Evolutionary conservation across 371 early-diverging fungal genomes (phyloP), one percentile per base, ranked within the genome.

Genomic region (Syncephalis plumigaleata): DNA sequence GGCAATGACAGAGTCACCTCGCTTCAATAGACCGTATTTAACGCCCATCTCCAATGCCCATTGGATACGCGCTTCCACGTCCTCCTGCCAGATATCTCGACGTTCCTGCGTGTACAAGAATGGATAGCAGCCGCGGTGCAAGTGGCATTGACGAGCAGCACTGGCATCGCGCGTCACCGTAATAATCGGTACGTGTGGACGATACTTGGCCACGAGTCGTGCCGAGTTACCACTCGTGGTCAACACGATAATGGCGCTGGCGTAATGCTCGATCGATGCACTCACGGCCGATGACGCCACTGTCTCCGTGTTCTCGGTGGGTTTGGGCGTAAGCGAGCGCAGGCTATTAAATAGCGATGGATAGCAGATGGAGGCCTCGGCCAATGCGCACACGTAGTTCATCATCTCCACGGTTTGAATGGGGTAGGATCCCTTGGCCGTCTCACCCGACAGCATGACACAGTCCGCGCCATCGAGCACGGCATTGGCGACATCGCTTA

Each of bases 401-500:
- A 87, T 87, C 57, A 83, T 84, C 40, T 63, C 49, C 25, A 86
- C 64, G 45, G 76, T 74, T 55, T 87, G 77, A 50, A 81, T 60
- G 45, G 85, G 81, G 64, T 91, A 87, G 51, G 52, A 55, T 11
- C 81, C 99, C 64, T 87, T 87, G 46, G 99, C 98, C 2, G 96
- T 97, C 68, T 99, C 99, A 51, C 91, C 95, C 44, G 94, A 93
- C 46, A 98, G 71, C 99, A 99, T 99, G 55, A 98, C 96, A 61
- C 91, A 87, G 66, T 95, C 98, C 36, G 92, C 87, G 44, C 96
- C 96, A 63, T 95, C 95, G 50, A 92, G 58, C 11, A 96, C 81
- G 37, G 99, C 98, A 68, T 98, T 95, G 31, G 98, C 94, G 27
- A 99, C 95, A 63, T 99, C 99, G 36, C 87, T 88, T 11, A 91